These are phyloP conservation scores for Candida glucosophila DNA, from an alignment of 1,139 yeast species.

Conservation along the genomic window DNA sequence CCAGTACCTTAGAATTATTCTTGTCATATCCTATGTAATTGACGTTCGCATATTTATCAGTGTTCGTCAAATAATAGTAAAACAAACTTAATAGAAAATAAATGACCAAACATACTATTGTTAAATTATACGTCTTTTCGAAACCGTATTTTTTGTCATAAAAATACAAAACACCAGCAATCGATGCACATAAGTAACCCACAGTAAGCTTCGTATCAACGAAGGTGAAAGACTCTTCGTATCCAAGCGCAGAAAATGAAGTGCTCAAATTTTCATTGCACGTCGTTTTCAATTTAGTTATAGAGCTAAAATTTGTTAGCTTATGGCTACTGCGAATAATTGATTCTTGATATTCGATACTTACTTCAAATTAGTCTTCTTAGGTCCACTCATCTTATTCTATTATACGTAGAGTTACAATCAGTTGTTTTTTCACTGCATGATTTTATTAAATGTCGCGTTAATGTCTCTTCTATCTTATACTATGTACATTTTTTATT, in stretches of 20 bases:
- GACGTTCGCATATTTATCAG: slow-evolving; percentile 39
- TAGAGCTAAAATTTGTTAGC: slow-evolving; percentile 26
- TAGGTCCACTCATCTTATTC: no score
- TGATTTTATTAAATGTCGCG: no score
- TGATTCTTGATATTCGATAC: no score
- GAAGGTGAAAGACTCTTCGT: slow-evolving; percentile 46
- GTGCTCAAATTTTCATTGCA: slow-evolving; percentile 41
- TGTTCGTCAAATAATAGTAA: slow-evolving; percentile 35
- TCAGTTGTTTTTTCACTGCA: no score
- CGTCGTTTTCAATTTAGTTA: slow-evolving; percentile 38
- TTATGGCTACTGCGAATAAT: neutral
- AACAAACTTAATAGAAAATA: slow-evolving; percentile 46
- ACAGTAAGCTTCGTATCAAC: slow-evolving; percentile 58
- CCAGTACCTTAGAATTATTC: slow-evolving; percentile 24
- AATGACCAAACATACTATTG: slow-evolving; percentile 33
- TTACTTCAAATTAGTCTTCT: slow-evolving; percentile 23
- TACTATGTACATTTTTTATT: no score
- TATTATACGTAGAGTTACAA: no score
- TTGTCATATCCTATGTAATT: slow-evolving; percentile 49
- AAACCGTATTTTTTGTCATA: slow-evolving; percentile 56
- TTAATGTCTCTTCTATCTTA: no score
- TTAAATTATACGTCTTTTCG: slow-evolving; percentile 24
- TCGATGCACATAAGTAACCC: slow-evolving; percentile 58
- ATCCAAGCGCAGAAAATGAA: slow-evolving; percentile 50
- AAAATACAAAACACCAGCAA: slow-evolving; percentile 59